Evolutionary conservation across 129 eudicot species (phyloP).

Genomic region (Centella asiatica): DNA sequence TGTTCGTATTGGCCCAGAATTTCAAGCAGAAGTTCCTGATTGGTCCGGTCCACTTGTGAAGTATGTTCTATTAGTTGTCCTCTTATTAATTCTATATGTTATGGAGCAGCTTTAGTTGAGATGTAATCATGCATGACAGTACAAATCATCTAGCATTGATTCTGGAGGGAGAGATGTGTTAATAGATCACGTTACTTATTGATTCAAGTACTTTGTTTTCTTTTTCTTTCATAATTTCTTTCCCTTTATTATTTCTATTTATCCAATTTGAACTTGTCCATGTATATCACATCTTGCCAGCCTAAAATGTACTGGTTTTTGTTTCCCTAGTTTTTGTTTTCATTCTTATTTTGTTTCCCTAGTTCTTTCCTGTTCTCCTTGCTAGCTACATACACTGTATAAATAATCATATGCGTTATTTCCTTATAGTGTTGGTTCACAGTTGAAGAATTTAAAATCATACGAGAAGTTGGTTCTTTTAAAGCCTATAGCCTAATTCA

Average conservation of each 20-base stretch:
- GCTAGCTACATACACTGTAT: no score
- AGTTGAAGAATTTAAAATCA: no score
- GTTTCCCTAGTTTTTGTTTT: no score
- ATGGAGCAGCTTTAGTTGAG: neutral
- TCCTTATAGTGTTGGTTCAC: no score
- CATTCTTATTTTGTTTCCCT: neutral
- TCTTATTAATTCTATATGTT: neutral
- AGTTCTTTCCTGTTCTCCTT: no score
- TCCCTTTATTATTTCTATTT: no score
- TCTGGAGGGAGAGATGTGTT: no score
- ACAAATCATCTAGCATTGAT: neutral
- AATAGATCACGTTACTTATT: no score
- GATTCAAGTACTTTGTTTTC: no score
- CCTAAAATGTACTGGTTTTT: neutral
- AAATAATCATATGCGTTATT: no score
- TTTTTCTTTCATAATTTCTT: no score
- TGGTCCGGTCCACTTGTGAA: constrained; percentile 52
- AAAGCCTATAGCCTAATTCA: neutral
- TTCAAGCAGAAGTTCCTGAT: constrained; percentile 74
- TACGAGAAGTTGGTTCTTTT: no score
- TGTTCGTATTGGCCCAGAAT: constrained; percentile 74
- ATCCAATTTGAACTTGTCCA: neutral
- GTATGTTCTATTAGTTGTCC: constrained; percentile 36
- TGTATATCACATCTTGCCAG: neutral
- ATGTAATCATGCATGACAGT: neutral